These are phyloP conservation scores for Thermothelomyces thermophilus DNA, from an alignment of 2,329 filamentous ascomycete genomes.

Conservation along the genomic window DNA sequence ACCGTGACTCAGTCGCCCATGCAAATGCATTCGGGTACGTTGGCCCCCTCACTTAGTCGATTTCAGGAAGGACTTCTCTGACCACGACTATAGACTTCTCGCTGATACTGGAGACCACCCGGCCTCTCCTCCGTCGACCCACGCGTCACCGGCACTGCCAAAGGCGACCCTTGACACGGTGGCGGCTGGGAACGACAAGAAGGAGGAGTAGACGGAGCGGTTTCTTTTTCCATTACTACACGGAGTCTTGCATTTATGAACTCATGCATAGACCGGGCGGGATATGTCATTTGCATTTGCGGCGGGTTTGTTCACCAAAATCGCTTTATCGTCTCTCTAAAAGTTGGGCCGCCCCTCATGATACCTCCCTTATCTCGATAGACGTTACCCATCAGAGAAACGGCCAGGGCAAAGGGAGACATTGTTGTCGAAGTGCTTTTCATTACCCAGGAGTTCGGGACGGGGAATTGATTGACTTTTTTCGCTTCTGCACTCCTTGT, in stretches of 20 bases:
- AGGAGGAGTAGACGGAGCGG: constrained; percentile 35
- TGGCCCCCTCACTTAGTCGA: not conserved
- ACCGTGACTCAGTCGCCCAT: constrained; percentile 49
- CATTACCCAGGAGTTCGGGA: constrained; percentile 2
- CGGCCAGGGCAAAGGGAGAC: constrained; percentile 4
- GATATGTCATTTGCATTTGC: constrained; percentile 42
- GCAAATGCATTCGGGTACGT: constrained; percentile 92
- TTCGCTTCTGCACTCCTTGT: constrained; percentile 1
- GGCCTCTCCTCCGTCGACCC: constrained; percentile 62
- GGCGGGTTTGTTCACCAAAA: constrained; percentile 31
- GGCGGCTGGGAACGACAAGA: constrained; percentile 39
- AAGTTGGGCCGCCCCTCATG: constrained; percentile 14
- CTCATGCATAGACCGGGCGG: constrained; percentile 44
- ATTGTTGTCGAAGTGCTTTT: constrained; percentile 1
- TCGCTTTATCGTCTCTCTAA: constrained; percentile 7
- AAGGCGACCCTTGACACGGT: constrained; percentile 53
- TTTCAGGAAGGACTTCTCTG: constrained; percentile 22
- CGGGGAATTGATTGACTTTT: constrained; percentile 1
- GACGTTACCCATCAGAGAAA: constrained; percentile 22
- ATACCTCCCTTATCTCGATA: constrained; percentile 14
- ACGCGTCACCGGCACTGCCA: constrained; percentile 58
- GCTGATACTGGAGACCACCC: constrained; percentile 57
- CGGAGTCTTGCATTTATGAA: constrained; percentile 38
- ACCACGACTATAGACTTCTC: constrained; percentile 41
- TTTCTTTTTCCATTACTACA: constrained; percentile 29